Evolutionary conservation across 1,139 yeast species (phyloP).

Genomic region (Yamadazyma trypodendri): DNA sequence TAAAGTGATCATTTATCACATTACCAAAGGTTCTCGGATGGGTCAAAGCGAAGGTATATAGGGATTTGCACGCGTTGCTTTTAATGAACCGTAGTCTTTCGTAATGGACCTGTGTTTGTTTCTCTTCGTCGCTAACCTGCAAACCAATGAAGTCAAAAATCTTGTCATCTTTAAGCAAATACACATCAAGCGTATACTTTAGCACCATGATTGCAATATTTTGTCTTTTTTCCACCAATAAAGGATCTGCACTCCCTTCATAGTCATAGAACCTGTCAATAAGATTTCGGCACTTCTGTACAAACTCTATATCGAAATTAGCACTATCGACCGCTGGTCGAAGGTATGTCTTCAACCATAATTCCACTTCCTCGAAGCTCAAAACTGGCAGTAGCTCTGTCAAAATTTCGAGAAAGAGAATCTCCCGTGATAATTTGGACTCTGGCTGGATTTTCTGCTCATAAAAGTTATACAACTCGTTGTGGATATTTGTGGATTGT

Average conservation of each 20-base stretch:
- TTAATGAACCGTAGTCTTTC: constrained; percentile 52
- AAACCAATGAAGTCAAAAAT: constrained; percentile 20
- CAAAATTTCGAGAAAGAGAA: constrained; percentile 48
- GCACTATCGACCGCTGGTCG: constrained; percentile 63
- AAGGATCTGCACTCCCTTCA: constrained; percentile 26
- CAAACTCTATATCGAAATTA: constrained; percentile 44
- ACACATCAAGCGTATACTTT: constrained; percentile 29
- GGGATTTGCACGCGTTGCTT: constrained; percentile 39
- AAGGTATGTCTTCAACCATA: constrained; percentile 56
- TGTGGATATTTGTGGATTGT: constrained; percentile 43
- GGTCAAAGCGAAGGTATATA: constrained; percentile 39
- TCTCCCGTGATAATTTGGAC: constrained; percentile 34
- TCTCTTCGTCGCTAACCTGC: constrained; percentile 18
- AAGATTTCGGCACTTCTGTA: constrained; percentile 42
- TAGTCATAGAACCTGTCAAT: constrained; percentile 30
- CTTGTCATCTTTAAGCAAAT: constrained; percentile 18
- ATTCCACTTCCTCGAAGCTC: constrained; percentile 36
- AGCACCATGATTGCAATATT: constrained; percentile 27
- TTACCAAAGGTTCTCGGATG: constrained; percentile 32
- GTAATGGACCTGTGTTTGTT: constrained; percentile 31
- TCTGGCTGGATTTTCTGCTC: constrained; percentile 33
- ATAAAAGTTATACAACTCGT: constrained; percentile 49
- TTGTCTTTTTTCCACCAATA: constrained; percentile 21
- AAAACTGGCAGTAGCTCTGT: constrained; percentile 38
- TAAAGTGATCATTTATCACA: constrained; percentile 32